These are phyloP conservation scores for Marchantia polymorpha DNA, from an alignment of 225 moss, liverwort and hornwort genomes.

Conservation along the genomic window DNA sequence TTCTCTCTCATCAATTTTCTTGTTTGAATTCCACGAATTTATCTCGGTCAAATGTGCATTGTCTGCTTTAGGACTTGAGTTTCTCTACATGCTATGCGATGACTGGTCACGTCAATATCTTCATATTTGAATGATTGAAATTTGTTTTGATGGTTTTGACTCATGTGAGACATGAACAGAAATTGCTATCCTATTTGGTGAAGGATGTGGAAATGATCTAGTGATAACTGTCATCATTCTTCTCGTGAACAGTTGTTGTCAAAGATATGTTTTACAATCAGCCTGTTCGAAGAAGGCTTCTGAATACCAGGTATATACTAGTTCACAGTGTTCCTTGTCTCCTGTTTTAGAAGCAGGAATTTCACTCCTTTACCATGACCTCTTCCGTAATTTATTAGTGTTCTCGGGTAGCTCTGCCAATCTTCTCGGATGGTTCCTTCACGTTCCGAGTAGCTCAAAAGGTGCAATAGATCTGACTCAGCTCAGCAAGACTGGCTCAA, in stretches of 20 bases:
- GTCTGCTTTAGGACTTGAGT: neutral
- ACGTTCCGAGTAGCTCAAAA: neutral
- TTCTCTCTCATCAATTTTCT: neutral
- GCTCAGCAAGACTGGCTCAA: neutral
- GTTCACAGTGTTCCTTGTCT: no score
- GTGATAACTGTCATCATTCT: neutral
- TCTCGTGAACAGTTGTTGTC: conserved; percentile 53
- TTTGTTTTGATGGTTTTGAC: neutral
- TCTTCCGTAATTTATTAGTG: neutral
- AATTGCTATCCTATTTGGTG: neutral
- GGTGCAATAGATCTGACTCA: neutral
- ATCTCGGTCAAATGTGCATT: neutral
- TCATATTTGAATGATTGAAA: neutral
- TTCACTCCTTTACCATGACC: neutral
- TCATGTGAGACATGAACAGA: neutral
- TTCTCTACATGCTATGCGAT: neutral
- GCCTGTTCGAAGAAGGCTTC: conserved; percentile 85
- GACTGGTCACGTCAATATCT: neutral
- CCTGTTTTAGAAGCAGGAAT: neutral
- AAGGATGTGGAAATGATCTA: neutral
- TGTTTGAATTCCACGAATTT: no score
- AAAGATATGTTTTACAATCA: conserved; percentile 91
- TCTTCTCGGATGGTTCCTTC: neutral
- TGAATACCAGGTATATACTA: conserved; percentile 51
- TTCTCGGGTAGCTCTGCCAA: neutral